Evolutionary conservation across 2,329 filamentous ascomycete species (phyloP).

Genomic region (Calonectria honghensis): DNA sequence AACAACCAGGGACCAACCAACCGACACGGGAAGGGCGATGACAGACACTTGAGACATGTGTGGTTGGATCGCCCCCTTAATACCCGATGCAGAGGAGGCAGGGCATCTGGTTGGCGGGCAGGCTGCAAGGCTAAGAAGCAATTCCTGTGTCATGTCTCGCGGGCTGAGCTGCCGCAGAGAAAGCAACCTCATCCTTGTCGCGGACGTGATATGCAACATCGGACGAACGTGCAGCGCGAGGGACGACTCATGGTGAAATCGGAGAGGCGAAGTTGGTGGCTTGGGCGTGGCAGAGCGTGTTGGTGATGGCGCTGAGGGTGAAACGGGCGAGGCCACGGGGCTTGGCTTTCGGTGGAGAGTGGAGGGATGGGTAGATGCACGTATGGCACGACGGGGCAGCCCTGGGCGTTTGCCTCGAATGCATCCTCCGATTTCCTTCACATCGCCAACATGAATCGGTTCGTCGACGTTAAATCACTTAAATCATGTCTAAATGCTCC

Average conservation of each 20-base stretch:
- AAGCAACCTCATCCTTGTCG: neutral
- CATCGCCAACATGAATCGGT: neutral
- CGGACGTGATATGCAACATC: conserved; percentile 17
- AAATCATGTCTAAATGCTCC: neutral
- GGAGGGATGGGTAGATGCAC: conserved; percentile 1
- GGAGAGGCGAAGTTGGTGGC: neutral
- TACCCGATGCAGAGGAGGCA: conserved; percentile 12
- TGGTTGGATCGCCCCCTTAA: conserved; percentile 26
- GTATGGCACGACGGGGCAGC: neutral
- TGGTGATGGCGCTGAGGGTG: conserved; percentile 24
- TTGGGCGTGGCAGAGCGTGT: neutral
- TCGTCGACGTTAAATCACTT: neutral
- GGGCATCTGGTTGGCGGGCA: conserved; percentile 7
- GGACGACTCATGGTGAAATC: neutral
- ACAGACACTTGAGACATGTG: conserved; percentile 13
- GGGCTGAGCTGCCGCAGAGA: neutral
- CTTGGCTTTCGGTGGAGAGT: conserved; percentile 16
- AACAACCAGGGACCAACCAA: neutral
- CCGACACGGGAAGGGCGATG: neutral
- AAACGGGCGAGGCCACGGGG: conserved; percentile 4
- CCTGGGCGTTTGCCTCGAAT: conserved; percentile 2
- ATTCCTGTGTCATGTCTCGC: neutral
- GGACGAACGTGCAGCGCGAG: conserved; percentile 11
- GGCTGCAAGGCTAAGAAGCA: conserved; percentile 7
- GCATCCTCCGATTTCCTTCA: neutral